These are phyloP conservation scores for Papilionanthe hybrid DNA, from an alignment of 116 monocot species.

Conservation along the genomic window DNA sequence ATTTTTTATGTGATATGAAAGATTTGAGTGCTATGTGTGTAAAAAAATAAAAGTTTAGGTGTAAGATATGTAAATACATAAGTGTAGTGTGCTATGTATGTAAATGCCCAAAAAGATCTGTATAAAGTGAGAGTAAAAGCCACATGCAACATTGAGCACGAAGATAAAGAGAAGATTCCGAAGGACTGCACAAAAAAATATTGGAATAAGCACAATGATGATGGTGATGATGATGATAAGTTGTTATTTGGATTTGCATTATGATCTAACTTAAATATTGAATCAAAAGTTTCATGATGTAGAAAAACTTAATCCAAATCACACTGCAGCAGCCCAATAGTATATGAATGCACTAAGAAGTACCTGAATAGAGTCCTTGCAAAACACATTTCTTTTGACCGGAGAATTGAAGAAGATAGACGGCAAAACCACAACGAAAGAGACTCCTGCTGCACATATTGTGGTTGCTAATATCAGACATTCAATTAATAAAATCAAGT, in stretches of 20 bases:
- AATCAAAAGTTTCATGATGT: neutral
- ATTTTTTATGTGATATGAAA: no score
- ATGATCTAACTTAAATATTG: neutral
- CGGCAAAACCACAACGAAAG: slow-evolving; percentile 74
- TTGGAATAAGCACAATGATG: neutral
- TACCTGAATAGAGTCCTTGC: slow-evolving; percentile 73
- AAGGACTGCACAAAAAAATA: neutral
- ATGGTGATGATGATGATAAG: neutral
- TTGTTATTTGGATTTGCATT: neutral
- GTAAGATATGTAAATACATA: no score
- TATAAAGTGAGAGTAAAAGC: neutral
- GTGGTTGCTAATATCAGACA: slow-evolving; percentile 1
- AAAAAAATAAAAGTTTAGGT: no score
- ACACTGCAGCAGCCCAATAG: neutral
- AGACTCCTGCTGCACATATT: slow-evolving; percentile 43
- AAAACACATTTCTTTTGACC: slow-evolving; percentile 71
- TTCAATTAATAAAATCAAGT: neutral
- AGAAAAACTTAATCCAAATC: neutral
- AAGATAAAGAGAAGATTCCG: neutral
- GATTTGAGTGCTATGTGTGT: no score
- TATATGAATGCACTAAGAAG: neutral
- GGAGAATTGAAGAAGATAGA: slow-evolving; percentile 49
- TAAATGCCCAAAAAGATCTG: neutral
- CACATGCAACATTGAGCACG: neutral
- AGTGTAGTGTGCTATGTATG: no score